Base-by-base conservation (phyloP, 139 green algal species). In the Raphidocelis subcapitata region DNA sequence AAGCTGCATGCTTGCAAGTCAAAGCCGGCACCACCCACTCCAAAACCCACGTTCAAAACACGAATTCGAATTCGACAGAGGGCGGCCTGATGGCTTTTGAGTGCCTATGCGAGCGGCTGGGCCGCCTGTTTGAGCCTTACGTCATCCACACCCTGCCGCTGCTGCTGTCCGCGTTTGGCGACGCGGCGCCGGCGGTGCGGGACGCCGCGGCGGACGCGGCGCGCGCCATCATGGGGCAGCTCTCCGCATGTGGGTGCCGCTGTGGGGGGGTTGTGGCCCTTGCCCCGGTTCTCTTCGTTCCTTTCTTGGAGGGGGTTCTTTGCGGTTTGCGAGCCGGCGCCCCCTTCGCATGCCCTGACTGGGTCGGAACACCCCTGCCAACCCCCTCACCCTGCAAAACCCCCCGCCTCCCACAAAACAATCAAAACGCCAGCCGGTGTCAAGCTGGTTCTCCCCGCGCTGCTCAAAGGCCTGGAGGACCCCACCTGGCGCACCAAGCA, bases 81-180 rank as follows among this genome's bases (percentile, higher is more conserved):
- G 95, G 94, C 32, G 89, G 87, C 4, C 82, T 99, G 72, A 83
- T 95, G 41, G 91, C 88, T 0, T 97, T 99, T 64, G 96, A 98
- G 85, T 95, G 87, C 70, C 81, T 99, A n/a, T 89, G 74, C 64
- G 87, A 94, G 37, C 94, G 90, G 77, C 83, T 99, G 65, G 96
- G 95, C n/a, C 87, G 89, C 47, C 87, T 99, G 37, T 99, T 99
- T 84, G 96, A 99, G 81, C 96, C 96, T n/a, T 99, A 99, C 82
- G 87, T 99, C 54, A 94, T 98, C 67, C 87, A 94, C 70, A 90
- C 98, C 63, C 87, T 99, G 62, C 92, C 92, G 16, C 87, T 95
- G 80, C 85, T 99, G 70, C 88, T 99, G 46, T 81, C 85, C 47
- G 90, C 87, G 80, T 97, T 98, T 78, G 91, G 91, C 12, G 96